Conservation (phyloP, 169 alveolate genomes). For the Plasmodium yoelii region DNA sequence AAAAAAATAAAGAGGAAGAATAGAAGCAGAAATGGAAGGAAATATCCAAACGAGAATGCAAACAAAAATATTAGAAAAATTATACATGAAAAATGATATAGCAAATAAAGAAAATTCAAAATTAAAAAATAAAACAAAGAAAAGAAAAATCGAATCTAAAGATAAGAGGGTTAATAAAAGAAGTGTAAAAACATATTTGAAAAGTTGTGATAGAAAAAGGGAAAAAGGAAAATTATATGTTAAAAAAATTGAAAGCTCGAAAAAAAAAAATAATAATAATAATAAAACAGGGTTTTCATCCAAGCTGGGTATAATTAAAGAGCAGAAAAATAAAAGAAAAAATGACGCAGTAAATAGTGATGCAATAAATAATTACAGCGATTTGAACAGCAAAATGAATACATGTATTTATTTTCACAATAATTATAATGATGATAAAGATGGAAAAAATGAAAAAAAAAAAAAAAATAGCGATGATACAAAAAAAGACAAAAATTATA, state of each 20-base stretch:
- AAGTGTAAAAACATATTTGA: not conserved
- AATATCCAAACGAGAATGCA: too few relatives aligned
- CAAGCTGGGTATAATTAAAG: not conserved
- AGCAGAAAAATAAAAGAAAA: not conserved
- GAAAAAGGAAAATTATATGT: not conserved
- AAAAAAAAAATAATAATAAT: not conserved
- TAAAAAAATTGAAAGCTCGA: not conserved
- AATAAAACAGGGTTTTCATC: not conserved
- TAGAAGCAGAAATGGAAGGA: too few relatives aligned
- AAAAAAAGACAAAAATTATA: slow-evolving; percentile 25
- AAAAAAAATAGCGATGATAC: not conserved
- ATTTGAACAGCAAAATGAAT: too few relatives aligned
- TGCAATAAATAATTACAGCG: not conserved
- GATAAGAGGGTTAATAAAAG: not conserved
- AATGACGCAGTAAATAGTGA: not conserved
- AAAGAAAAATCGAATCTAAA: too few relatives aligned
- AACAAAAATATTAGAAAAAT: too few relatives aligned
- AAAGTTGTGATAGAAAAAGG: not conserved
- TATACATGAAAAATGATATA: too few relatives aligned
- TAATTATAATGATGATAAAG: not conserved
- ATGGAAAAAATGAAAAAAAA: not conserved
- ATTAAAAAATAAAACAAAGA: too few relatives aligned
- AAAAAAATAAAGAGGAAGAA: too few relatives aligned
- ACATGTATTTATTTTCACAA: not conserved
- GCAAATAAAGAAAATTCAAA: too few relatives aligned